A percentile compares a stretch with the other conserved stretches of the same genome.
These are phyloP conservation scores for Skeletonema marinoi DNA, from an alignment of 108 stramenopile genomes.

Conservation along the genomic window DNA sequence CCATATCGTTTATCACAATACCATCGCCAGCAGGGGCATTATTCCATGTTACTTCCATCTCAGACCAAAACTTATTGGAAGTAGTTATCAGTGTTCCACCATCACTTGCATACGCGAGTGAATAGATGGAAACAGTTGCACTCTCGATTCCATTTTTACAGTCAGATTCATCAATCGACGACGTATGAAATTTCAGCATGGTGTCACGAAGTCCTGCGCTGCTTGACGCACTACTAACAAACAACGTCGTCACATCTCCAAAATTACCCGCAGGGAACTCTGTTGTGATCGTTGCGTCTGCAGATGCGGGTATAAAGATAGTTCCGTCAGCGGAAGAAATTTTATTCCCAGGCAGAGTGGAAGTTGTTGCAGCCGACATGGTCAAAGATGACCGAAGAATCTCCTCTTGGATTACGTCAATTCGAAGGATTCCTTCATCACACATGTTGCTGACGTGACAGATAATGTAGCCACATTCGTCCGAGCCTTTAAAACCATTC, in stretches of 20 bases:
- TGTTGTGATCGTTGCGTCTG: constrained; percentile 29
- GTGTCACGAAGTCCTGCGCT: constrained; percentile 20
- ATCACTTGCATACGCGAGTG: constrained; percentile 9
- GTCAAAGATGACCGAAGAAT: neutral
- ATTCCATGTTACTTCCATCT: constrained; percentile 29
- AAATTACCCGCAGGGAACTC: constrained; percentile 35
- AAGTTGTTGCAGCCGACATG: neutral
- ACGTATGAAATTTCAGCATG: constrained; percentile 25
- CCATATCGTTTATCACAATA: constrained; percentile 21
- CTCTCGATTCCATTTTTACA: constrained; percentile 16
- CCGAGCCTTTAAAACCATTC: constrained; percentile 20
- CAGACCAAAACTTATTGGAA: constrained; percentile 24
- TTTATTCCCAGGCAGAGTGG: neutral
- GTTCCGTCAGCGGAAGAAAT: constrained; percentile 5
- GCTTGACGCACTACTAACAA: constrained; percentile 30
- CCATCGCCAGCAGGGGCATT: constrained; percentile 25
- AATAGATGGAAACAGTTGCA: constrained; percentile 26
- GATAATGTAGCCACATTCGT: constrained; percentile 27
- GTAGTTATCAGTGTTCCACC: constrained; percentile 31
- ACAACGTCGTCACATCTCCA: constrained; percentile 14
- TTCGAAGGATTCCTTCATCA: constrained; percentile 42
- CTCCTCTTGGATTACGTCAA: constrained; percentile 16
- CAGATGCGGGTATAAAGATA: constrained; percentile 14
- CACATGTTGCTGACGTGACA: constrained; percentile 17
- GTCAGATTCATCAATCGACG: constrained; percentile 21